These are phyloP conservation scores for Gastrodia elata DNA, from an alignment of 106 monocot species.

Conservation along the genomic window DNA sequence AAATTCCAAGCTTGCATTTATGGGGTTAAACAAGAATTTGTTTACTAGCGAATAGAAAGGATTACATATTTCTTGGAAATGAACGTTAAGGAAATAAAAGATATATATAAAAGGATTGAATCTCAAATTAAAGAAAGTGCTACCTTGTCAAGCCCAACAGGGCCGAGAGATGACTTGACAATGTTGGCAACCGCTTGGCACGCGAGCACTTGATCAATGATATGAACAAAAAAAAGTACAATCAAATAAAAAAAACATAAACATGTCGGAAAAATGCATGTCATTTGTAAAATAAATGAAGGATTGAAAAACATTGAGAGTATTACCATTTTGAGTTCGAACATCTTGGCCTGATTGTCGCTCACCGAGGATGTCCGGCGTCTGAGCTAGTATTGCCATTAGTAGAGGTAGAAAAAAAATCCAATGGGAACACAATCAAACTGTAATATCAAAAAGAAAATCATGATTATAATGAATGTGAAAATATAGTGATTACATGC, in stretches of 20 bases:
- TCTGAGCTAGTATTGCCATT: constrained; percentile 54
- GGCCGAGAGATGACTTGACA: constrained; percentile 92
- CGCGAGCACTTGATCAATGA: constrained; percentile 49
- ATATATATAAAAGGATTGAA: neutral
- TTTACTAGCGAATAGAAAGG: neutral
- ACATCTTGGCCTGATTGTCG: constrained; percentile 97
- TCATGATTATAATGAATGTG: no score
- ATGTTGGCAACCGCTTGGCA: constrained; percentile 96
- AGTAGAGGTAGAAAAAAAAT: no score
- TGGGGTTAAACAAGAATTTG: neutral
- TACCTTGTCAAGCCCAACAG: constrained; percentile 97
- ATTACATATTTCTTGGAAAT: neutral
- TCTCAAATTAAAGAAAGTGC: neutral
- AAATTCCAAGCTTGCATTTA: no score
- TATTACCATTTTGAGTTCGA: constrained; percentile 82
- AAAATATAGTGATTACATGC: no score
- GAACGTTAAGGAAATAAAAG: neutral
- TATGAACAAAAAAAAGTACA: constrained; percentile 4
- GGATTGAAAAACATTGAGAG: neutral
- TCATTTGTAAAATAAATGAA: neutral
- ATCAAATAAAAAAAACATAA: neutral
- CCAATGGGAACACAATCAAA: no score
- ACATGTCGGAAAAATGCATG: neutral
- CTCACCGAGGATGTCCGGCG: constrained; percentile 85
- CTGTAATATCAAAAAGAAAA: no score